These are phyloP conservation scores for Eragrostis tef DNA, from an alignment of 202 grass and related monocot genomes.

Conservation along the genomic window DNA sequence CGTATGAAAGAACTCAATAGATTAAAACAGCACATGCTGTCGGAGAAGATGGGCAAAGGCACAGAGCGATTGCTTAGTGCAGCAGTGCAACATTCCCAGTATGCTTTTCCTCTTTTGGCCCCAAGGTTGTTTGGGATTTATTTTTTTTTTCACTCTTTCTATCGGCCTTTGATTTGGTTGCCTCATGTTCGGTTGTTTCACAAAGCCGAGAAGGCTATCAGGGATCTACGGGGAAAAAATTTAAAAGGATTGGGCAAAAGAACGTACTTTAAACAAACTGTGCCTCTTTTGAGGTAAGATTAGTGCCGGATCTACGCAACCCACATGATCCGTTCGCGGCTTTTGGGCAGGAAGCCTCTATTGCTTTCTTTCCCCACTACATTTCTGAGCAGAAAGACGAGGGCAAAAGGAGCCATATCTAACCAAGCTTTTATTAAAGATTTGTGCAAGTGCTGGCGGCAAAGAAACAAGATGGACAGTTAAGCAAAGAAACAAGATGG, in stretches of 20 bases:
- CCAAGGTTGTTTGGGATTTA: neutral
- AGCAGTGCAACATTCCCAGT: conserved; percentile 42
- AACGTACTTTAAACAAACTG: conserved; percentile 54
- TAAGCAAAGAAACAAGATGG: conserved; percentile 26
- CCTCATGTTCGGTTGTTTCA: conserved; percentile 36
- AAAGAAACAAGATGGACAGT: too few relatives aligned
- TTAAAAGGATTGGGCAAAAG: conserved; percentile 27
- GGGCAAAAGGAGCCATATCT: conserved; percentile 50
- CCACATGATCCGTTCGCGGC: conserved; percentile 63
- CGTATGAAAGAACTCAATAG: conserved; percentile 39
- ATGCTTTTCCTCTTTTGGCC: conserved; percentile 31
- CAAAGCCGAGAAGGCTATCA: conserved; percentile 49
- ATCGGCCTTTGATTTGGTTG: conserved; percentile 12
- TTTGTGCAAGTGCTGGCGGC: conserved; percentile 50
- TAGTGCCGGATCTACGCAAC: conserved; percentile 84
- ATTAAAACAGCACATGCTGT: conserved; percentile 38
- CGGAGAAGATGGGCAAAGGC: neutral
- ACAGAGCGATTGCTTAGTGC: conserved; percentile 54
- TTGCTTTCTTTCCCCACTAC: conserved; percentile 58
- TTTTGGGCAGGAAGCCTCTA: conserved; percentile 46
- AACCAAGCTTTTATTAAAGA: conserved; percentile 50
- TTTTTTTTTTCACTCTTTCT: neutral
- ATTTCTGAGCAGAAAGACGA: conserved; percentile 41
- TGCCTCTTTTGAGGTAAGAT: conserved; percentile 68
- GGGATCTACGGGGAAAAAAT: conserved; percentile 21